Evolutionary conservation across 2,329 filamentous ascomycete genomes (phyloP), one percentile per base, ranked within the genome.

Genomic region (Cadophora sp.): DNA sequence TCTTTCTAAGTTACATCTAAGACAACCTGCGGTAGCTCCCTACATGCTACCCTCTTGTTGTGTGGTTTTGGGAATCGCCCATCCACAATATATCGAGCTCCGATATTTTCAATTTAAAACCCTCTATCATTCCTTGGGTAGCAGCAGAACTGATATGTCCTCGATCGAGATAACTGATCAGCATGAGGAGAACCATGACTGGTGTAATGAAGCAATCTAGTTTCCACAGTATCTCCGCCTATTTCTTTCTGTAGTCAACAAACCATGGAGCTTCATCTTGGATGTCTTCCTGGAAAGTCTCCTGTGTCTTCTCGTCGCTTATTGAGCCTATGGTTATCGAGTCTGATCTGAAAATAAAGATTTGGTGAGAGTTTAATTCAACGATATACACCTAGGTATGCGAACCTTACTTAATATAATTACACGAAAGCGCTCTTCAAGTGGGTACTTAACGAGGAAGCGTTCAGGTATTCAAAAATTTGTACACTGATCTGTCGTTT

Each of bases 141-240:
- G 65, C 65, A 41, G 65, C 65, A 20, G 59, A 66, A 2, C 65
- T 59, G 20, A 66, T 63, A 14, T 66, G 63, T 16, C 86, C 84
- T 48, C 70, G 83, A 76, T 93, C 91, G 8, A 94, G 80, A 76
- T 94, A 95, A 71, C 89, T 91, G 72, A 94, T 89, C 14, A 94
- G 83, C 76, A 94, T 94, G n/a, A 91, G 78, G 9, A 85, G 76
- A 88, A 91, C 91, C 14, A 91, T 82, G n/a, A 91, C 80, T 2
- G 90, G 90, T 5, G 92, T 83, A 41, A 92, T 83, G 73, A 85
- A 82, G 13, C 82, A 68, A 76, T 92, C 90, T 22, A 92, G 78
- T 78, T 91, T 92, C 64, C 86, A 71, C 16, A 85, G 78, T 1
- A 85, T 58, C 76, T 80, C 65, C 72, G 77, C 72, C 33, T 69